Evolutionary conservation across 495 filamentous ascomycete genomes (phyloP).

Genomic region (Tricharina praecox): DNA sequence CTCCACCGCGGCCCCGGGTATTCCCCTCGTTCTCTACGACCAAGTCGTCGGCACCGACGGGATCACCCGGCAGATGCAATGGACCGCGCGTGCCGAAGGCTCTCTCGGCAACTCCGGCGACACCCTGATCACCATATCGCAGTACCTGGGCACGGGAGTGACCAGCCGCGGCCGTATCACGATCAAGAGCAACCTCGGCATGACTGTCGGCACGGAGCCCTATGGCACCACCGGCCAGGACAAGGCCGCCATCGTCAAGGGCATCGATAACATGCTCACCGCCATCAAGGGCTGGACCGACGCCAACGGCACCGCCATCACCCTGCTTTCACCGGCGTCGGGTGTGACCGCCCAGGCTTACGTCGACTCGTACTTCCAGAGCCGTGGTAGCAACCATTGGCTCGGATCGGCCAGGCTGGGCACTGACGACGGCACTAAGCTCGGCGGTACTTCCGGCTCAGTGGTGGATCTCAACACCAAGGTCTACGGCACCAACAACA

Average conservation of each 20-base stretch:
- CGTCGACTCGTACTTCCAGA: slow-evolving; percentile 37
- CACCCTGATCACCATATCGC: slow-evolving; percentile 42
- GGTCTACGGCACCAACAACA: slow-evolving; percentile 55
- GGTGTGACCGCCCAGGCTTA: slow-evolving; percentile 37
- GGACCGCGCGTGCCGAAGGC: slow-evolving; percentile 46
- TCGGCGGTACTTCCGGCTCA: slow-evolving; percentile 38
- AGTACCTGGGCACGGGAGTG: slow-evolving; percentile 48
- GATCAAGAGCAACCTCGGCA: slow-evolving; percentile 40
- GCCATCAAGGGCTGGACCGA: background rate
- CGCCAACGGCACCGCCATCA: slow-evolving; percentile 37
- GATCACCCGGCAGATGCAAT: slow-evolving; percentile 48
- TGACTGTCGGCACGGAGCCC: slow-evolving; percentile 37
- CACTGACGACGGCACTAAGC: slow-evolving; percentile 42
- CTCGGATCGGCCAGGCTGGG: slow-evolving; percentile 49
- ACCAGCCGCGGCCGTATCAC: slow-evolving; percentile 45
- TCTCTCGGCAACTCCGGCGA: slow-evolving; percentile 28
- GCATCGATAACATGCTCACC: slow-evolving; percentile 41
- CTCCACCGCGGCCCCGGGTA: slow-evolving; percentile 52
- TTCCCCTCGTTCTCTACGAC: slow-evolving; percentile 38
- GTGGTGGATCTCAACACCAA: slow-evolving; percentile 55
- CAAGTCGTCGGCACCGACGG: slow-evolving; percentile 33
- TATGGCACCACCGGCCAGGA: slow-evolving; percentile 40
- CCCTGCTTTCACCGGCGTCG: slow-evolving; percentile 35
- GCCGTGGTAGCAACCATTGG: slow-evolving; percentile 55
- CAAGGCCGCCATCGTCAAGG: slow-evolving; percentile 32